Base-by-base conservation (phyloP, 225 moss, liverwort and hornwort species). In the Lunularia cruciata region DNA sequence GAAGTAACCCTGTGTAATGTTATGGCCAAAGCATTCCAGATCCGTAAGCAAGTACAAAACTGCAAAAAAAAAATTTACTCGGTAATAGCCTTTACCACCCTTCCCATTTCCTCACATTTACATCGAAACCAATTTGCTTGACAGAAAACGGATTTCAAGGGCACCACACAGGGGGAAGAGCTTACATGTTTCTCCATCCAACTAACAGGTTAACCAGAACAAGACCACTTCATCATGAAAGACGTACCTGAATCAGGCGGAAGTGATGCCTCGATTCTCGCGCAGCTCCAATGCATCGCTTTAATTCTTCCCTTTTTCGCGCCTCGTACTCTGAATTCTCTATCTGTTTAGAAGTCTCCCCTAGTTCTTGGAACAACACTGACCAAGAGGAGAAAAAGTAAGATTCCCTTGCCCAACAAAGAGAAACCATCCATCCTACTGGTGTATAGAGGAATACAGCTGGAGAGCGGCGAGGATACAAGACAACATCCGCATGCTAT, bases 341-440 rank as follows among this genome's bases (percentile, higher is more conserved):
- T 19, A 31, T 4, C 47, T 84, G 71, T 39, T 80, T 80, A 12
- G 64, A 74, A 58, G 77, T 52, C 61, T 84, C 80, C 59, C 84
- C 84, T 13, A 84, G 60, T 47, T 71, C 69, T 18, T 53, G 80
- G 60, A 77, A 84, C 26, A 84, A 51, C 0, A 37, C 81, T 80
- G 65, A n/a, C n/a, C n/a, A n/a, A n/a, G n/a, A n/a, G n/a, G n/a
- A n/a, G n/a, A n/a, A n/a, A n/a, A n/a, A n/a, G n/a, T n/a, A n/a
- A n/a, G n/a, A n/a, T n/a, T n/a, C n/a, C n/a, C n/a, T n/a, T n/a
- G n/a, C n/a, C n/a, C n/a, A n/a, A n/a, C n/a, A n/a, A n/a, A n/a
- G n/a, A n/a, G n/a, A n/a, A n/a, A n/a, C n/a, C n/a, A n/a, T n/a
- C n/a, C n/a, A n/a, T n/a, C n/a, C n/a, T n/a, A n/a, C n/a, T n/a